Base-by-base conservation (phyloP, 2,329 filamentous ascomycete genomes). In the Aspergillus eucalypticola region DNA sequence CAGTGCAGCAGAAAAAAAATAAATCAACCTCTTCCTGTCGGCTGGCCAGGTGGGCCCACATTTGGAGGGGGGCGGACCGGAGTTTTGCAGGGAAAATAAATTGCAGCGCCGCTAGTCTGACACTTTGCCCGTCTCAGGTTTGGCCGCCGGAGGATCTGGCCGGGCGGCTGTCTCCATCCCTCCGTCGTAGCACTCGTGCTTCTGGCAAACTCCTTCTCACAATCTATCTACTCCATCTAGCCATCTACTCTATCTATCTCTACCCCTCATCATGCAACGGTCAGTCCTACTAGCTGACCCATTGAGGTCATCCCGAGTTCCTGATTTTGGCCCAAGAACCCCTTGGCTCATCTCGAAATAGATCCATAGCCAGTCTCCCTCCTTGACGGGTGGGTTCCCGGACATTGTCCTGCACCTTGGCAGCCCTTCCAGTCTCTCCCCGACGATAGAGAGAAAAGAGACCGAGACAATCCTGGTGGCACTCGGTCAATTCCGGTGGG, bases 51-150 rank as follows among this genome's bases (percentile, higher is more conserved):
- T 35, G 7, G 54, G 23, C 42, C 59, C 59, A 58, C 59, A 44
- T 11, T 29, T 50, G 59, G 59, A 27, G 27, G 59, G 35, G 27
- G 27, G 54, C 39, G 49, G 54, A 52, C 49, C 49, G 32, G 56
- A 23, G 52, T 5, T 19, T 32, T 41, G 17, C 39, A 42, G 21
- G 21, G 19, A 44, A 23, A 23, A 53, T 53, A 23, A 25, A n/a
- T 25, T 44, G 17, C 50, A 35, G 23, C 38, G 15, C 44, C 39
- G 51, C 52, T 52, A 32, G 21, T 39, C 11, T 58, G 54, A 58
- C 52, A 60, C 59, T 58, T 38, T 42, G 2, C 8, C 32, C 27
- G 59, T 60, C 41, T 54, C 59, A 60, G 55, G 29, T 58, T 23
- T 6, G 35, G 21, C 29, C 29, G 42, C 44, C 25, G 2, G 13